Evolutionary conservation across 768 basidiomycete species (phyloP).

Genomic region (Calocybe cyanea): DNA sequence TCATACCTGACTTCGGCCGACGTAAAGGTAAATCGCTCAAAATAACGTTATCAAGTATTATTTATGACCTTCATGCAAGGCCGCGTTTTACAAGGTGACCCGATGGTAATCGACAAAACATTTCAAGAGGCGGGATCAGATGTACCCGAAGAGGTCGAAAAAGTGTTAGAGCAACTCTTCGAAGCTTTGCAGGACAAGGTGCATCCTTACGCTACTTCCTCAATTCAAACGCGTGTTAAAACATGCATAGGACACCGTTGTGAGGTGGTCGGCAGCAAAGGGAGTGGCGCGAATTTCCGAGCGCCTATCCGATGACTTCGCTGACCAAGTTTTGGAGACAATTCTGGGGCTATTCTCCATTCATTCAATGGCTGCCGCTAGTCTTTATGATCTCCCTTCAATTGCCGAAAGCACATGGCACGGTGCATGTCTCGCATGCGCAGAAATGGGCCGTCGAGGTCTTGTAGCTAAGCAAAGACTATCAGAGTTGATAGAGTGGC

Average conservation of each 20-base stretch:
- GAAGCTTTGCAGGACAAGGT: conserved; percentile 80
- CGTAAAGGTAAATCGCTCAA: conserved; percentile 35
- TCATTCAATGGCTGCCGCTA: conserved; percentile 62
- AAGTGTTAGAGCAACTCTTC: conserved; percentile 68
- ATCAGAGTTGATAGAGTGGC: conserved; percentile 67
- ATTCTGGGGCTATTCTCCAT: conserved; percentile 73
- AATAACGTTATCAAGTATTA: conserved; percentile 1
- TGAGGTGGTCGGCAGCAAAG: conserved; percentile 94
- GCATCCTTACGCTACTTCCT: conserved; percentile 10
- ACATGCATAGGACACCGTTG: conserved; percentile 75
- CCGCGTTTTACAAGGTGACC: conserved; percentile 26
- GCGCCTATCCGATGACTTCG: conserved; percentile 71
- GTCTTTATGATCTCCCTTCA: conserved; percentile 67
- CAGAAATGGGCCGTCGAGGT: conserved; percentile 86
- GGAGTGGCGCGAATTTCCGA: conserved; percentile 82
- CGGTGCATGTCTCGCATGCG: conserved; percentile 87
- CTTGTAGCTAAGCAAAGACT: conserved; percentile 60
- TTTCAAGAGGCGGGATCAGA: conserved; percentile 46
- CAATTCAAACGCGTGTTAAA: conserved; percentile 1
- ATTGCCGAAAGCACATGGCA: conserved; percentile 91
- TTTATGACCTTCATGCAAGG: conserved; percentile 18
- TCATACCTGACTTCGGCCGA: conserved; percentile 29
- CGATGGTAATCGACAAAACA: conserved; percentile 12
- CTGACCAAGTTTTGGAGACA: conserved; percentile 78
- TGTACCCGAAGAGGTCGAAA: conserved; percentile 77